These are phyloP conservation scores for Marasmius fiardii DNA, from an alignment of 1,284 basidiomycete genomes.

Conservation along the genomic window DNA sequence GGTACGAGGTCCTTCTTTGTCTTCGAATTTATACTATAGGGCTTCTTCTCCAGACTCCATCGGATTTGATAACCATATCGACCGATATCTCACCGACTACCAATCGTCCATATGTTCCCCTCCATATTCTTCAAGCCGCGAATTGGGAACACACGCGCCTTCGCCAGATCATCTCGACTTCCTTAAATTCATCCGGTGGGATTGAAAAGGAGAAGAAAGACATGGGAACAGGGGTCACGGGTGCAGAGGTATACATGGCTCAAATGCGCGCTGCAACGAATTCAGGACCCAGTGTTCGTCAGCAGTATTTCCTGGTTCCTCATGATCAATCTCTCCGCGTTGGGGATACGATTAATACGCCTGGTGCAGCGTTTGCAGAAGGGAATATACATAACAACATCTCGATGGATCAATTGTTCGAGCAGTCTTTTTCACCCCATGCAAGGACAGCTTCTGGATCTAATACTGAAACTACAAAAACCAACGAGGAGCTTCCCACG, in stretches of 20 bases:
- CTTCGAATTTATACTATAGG: slow-evolving; percentile 4
- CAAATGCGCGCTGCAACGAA: slow-evolving; percentile 19
- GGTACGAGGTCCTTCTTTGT: slow-evolving; percentile 42
- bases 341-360: slow-evolving; percentile 62
- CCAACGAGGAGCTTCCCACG: slow-evolving; percentile 23
- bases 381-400: slow-evolving; percentile 15
- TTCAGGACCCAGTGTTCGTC: slow-evolving; percentile 23
- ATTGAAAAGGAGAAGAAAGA: slow-evolving; percentile 46
- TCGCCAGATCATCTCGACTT: slow-evolving; percentile 51
- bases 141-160: slow-evolving; percentile 74
- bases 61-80: slow-evolving; percentile 74
- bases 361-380: slow-evolving; percentile 27
- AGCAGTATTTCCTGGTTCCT: slow-evolving; percentile 69
- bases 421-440: slow-evolving; percentile 20
- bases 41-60: slow-evolving; percentile 49
- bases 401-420: slow-evolving; percentile 53
- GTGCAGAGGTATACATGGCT: slow-evolving; percentile 39
- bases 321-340: slow-evolving; percentile 76
- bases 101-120: slow-evolving; percentile 64
- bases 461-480: slow-evolving; percentile 19
- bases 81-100: slow-evolving; percentile 72
- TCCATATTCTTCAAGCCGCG: slow-evolving; percentile 67
- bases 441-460: slow-evolving; percentile 5
- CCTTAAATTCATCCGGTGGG: slow-evolving; percentile 22
- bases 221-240: slow-evolving; percentile 52